Conservation (phyloP, 2,329 filamentous ascomycete genomes). For the Blastomyces emzantsi region DNA sequence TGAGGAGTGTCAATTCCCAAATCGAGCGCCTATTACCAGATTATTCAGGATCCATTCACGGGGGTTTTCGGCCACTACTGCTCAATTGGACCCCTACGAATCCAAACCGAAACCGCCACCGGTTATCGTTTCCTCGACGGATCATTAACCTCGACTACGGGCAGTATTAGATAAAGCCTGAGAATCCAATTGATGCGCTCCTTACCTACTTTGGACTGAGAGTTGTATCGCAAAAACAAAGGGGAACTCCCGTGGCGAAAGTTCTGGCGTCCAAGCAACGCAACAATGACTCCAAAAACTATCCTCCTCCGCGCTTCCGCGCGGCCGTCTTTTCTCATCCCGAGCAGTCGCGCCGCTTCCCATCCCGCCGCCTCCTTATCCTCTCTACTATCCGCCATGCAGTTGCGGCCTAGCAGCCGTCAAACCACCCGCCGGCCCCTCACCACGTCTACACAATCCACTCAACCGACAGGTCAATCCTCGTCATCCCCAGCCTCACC, state of each 20-base stretch:
- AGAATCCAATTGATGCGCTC: neutral
- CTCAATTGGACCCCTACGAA: neutral
- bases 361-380: neutral
- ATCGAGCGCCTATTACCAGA: neutral
- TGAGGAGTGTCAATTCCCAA: neutral
- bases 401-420: neutral
- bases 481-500: neutral
- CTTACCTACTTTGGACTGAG: neutral
- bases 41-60: neutral
- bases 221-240: neutral
- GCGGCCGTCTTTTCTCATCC: neutral
- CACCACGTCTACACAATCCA: slow-evolving; percentile 5
- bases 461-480: neutral
- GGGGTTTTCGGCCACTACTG: neutral
- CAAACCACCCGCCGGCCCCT: neutral
- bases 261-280: neutral
- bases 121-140: neutral
- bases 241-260: neutral
- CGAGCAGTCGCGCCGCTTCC: neutral
- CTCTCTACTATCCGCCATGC: neutral
- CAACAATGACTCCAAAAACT: slow-evolving; percentile 8
- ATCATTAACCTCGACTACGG: neutral
- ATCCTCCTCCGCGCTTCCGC: slow-evolving; percentile 3
- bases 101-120: neutral
- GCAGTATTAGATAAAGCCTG: neutral